Conservation (phyloP, 768 basidiomycete genomes). For the Strobilomyces dryophilus region DNA sequence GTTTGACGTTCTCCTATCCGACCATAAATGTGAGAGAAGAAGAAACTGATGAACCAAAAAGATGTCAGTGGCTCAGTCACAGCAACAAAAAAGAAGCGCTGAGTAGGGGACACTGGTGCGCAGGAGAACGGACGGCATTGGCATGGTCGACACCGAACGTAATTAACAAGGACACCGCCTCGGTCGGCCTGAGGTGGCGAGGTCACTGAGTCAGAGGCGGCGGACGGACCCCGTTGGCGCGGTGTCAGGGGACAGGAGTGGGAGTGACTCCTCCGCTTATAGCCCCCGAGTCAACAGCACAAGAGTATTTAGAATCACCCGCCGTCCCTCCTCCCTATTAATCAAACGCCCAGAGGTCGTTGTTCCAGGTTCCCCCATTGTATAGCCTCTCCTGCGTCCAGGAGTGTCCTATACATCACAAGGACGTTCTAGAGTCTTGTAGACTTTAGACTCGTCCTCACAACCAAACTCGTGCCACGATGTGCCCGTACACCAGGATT, state of each 20-base stretch:
- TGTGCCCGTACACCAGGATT: constrained; percentile 34
- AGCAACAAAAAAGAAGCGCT: neutral
- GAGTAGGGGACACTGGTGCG: neutral
- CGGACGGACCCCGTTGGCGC: constrained; percentile 17
- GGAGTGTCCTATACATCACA: constrained; percentile 19
- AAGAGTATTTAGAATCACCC: constrained; percentile 21
- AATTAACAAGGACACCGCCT: neutral
- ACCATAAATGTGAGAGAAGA: neutral
- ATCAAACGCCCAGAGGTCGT: constrained; percentile 1
- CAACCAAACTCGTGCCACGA: constrained; percentile 30
- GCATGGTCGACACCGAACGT: neutral
- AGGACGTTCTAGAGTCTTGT: constrained; percentile 43
- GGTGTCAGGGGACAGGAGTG: constrained; percentile 23
- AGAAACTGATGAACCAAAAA: neutral
- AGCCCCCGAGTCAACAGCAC: constrained; percentile 24
- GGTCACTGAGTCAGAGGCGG: constrained; percentile 1
- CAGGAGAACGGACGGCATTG: neutral
- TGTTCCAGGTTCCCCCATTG: neutral
- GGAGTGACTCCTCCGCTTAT: constrained; percentile 33
- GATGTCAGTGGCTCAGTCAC: neutral
- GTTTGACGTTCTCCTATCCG: neutral
- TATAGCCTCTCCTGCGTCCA: constrained; percentile 21
- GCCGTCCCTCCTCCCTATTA: neutral
- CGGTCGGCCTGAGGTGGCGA: neutral
- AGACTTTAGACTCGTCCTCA: constrained; percentile 34